Conservation (phyloP, 371 early-diverging fungal genomes). For the Mortierella sp. region DNA sequence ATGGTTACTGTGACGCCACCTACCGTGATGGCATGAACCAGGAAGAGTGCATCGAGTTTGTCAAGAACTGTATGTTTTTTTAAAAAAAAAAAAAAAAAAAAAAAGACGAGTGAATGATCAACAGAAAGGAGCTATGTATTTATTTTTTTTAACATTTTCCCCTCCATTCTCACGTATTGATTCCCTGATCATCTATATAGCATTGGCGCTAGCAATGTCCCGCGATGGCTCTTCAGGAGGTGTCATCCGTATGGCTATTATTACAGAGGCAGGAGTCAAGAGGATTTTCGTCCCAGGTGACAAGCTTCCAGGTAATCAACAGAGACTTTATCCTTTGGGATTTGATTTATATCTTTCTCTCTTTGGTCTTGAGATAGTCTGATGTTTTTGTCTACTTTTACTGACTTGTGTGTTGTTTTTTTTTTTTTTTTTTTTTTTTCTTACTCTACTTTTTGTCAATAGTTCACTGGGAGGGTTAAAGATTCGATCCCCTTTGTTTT, state of each 20-base stretch:
- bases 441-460: neutral
- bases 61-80: slow-evolving; percentile 84
- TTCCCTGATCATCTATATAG: slow-evolving; percentile 56
- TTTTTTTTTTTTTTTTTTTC: neutral
- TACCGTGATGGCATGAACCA: slow-evolving; percentile 89
- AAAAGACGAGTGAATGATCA: neutral
- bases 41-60: slow-evolving; percentile 95
- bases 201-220: slow-evolving; percentile 95
- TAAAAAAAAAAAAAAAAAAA: neutral
- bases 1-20: slow-evolving; percentile 96
- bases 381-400: neutral
- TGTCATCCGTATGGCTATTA: slow-evolving; percentile 96
- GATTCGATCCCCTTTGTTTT: no score
- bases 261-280: slow-evolving; percentile 93
- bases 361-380: no score
- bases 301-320: slow-evolving; percentile 70
- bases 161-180: neutral
- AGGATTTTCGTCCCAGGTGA: slow-evolving; percentile 93
- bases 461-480: slow-evolving; percentile 54
- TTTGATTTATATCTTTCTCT: neutral
- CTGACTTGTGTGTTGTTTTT: neutral
- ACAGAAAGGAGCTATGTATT: neutral
- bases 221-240: slow-evolving; percentile 99
- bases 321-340: neutral
- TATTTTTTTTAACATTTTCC: neutral